Evolutionary conservation across 805 yeast species (phyloP), one percentile per base, ranked within the genome.

Genomic region (Osmozyma mogii): DNA sequence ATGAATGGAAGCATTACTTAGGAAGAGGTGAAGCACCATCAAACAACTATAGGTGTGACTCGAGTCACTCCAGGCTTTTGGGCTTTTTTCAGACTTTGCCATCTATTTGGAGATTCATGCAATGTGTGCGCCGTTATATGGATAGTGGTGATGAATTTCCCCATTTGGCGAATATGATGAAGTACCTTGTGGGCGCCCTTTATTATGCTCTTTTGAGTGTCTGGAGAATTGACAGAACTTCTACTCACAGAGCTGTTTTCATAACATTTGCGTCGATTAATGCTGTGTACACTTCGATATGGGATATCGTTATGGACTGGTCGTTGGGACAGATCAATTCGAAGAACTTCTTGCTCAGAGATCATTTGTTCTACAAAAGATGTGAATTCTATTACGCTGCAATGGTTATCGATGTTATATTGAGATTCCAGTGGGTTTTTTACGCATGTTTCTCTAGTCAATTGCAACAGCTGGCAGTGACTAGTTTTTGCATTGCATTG

Each of bases 261-360:
- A 82, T 89, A 12, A 54, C 75, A 0, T 71, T 87, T 58, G 96
- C 94, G 0, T 49, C 72, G 0, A 42, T 84, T 22, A 88, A 92
- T 52, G 75, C 96, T 0, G 29, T 78, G 1, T 72, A 71, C 47
- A 69, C 88, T 19, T 55, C 81, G 0, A 40, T 76, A 3, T 92
- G 98, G 98, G 98, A 92, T 56, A 60, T 92, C 5, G 61, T 88
- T 24, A 85, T 92, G 95, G 98, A 92, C 61, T 92, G 95, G 89
- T 87, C 96, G 2, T 60, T 92, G 45, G 65, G 82, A 33, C 95
- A 84, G 52, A 61, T 73, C 17, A 69, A 64, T 9, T 67, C 80
- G 3, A 63, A 66, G 36, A 68, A 81, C 50, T 55, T 55, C 33
- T 56, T 78, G 16, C 60, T 88, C 29, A 67, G 96, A 43, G 78